phyloP scores from a whole-genome alignment of 164 flowering plant genomes.

The Tetrastigma voinierianum region DNA sequence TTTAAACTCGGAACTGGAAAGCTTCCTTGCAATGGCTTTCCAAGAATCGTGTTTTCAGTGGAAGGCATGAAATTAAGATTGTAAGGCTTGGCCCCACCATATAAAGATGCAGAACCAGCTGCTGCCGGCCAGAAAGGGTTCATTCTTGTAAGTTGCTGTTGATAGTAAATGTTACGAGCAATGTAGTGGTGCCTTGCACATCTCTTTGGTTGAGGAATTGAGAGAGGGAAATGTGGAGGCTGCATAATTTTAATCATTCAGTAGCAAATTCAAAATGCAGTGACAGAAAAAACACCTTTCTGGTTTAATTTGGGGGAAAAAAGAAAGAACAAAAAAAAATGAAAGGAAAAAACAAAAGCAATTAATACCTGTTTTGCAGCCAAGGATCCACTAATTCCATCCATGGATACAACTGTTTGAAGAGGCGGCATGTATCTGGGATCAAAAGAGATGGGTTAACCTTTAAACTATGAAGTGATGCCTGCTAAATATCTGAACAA shows the following conservation, averaged over 20 bases:
- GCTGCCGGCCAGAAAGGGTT: slow-evolving; percentile 28
- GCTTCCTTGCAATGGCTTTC: slow-evolving; percentile 16
- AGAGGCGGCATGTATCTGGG: slow-evolving; percentile 19
- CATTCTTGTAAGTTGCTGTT: slow-evolving; percentile 32
- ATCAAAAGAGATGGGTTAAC: background rate
- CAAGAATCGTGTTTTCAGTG: slow-evolving; percentile 19
- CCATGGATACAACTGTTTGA: slow-evolving; percentile 8
- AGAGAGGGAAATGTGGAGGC: slow-evolving; percentile 25
- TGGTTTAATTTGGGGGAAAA: background rate
- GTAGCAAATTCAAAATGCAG: slow-evolving; percentile 1
- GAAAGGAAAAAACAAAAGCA: background rate
- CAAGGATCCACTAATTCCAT: slow-evolving; percentile 13
- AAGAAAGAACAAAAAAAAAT: background rate
- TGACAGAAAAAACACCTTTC: background rate
- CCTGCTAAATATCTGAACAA: background rate
- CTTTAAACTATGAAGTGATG: background rate
- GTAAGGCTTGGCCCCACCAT: slow-evolving; percentile 17
- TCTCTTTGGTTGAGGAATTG: slow-evolving; percentile 42
- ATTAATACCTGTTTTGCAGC: slow-evolving; percentile 19
- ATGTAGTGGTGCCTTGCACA: slow-evolving; percentile 48
- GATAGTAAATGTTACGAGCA: slow-evolving; percentile 40
- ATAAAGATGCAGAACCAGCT: slow-evolving; percentile 21
- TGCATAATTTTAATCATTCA: slow-evolving; percentile 18
- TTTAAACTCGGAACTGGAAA: slow-evolving; percentile 17
- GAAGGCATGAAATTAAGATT: slow-evolving; percentile 18